Base-by-base conservation (phyloP, 2,329 filamentous ascomycete genomes). In the Delphinella strobiligena region DNA sequence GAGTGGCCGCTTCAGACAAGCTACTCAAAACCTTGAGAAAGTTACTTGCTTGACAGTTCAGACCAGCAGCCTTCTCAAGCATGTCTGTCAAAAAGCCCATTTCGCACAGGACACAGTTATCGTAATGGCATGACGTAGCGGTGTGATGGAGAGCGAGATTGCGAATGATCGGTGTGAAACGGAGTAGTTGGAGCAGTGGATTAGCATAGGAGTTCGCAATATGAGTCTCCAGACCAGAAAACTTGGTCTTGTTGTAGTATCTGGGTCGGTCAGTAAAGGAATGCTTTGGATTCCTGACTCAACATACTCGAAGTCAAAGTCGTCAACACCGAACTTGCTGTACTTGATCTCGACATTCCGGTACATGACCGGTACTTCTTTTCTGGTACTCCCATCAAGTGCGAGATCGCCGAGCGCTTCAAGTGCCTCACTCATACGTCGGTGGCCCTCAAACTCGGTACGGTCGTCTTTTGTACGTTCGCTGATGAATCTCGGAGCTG, bases 121-220 rank as follows among this genome's bases (percentile, higher is more conserved):
- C 87, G 49, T 76, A 78, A 2, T 87, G 68, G 55, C 91, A 98
- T 11, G 81, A 75, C 7, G 83, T 85, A 1, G 91, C 86, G 1
- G 88, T 82, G 58, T 98, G 91, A 43, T 88, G 80, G 1, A 98
- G 70, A 8, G 91, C 83, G 37, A 93, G 63, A 53, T 98, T 98
- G 35, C 89, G 79, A 38, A 95, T 69, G 15, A 93, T 61, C 1
- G 89, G 88, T 1, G 86, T 93, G 54, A 93, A 96, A 47, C 88
- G 82, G 61, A 94, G 78, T 2, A 98, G 72, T 58, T 98, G 91
- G 24, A 98, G 68, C 4, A 98, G 72, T 0, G 91, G 75, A 51
- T 98, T 98, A 40, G 88, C 85, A 54, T 96, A 98, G 2, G 89
- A 95, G 57, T 98, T 96, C 31, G 87, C 76, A 45, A 98, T 95